These are phyloP conservation scores for Pholiota molesta DNA, from an alignment of 768 basidiomycete genomes.

Conservation along the genomic window DNA sequence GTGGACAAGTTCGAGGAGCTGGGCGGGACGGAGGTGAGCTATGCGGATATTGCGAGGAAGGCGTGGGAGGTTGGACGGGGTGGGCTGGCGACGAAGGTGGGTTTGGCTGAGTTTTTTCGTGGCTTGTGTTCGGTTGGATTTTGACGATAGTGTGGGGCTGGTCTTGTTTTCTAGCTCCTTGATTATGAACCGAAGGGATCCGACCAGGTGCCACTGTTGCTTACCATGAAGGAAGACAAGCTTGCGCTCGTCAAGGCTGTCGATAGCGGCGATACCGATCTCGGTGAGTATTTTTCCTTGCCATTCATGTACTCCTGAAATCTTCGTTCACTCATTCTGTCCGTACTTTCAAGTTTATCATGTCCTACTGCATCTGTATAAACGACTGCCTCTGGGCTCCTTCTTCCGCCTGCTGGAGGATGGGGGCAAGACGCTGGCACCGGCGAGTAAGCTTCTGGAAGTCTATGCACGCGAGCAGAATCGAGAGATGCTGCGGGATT, in stretches of 20 bases:
- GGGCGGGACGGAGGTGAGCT: slow-evolving; percentile 80
- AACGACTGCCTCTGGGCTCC: slow-evolving; percentile 80
- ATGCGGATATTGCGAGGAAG: slow-evolving; percentile 91
- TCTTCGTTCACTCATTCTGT: slow-evolving; percentile 3
- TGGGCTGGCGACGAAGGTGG: slow-evolving; percentile 82
- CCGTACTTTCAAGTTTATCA: slow-evolving; percentile 75
- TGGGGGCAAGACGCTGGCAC: slow-evolving; percentile 71
- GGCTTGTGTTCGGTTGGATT: slow-evolving; percentile 1
- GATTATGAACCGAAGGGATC: slow-evolving; percentile 88
- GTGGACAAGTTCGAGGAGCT: slow-evolving; percentile 89
- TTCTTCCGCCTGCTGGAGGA: slow-evolving; percentile 97
- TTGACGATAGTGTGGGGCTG: background rate
- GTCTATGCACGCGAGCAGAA: slow-evolving; percentile 92
- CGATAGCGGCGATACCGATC: slow-evolving; percentile 93
- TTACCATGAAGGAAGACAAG: slow-evolving; percentile 93
- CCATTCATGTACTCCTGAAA: background rate
- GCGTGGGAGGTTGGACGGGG: slow-evolving; percentile 90
- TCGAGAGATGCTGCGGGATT: slow-evolving; percentile 90
- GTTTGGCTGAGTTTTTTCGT: background rate
- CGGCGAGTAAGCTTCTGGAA: slow-evolving; percentile 81
- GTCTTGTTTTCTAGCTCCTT: slow-evolving; percentile 58
- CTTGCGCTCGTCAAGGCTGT: slow-evolving; percentile 88
- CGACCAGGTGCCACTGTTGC: slow-evolving; percentile 90
- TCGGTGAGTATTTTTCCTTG: slow-evolving; percentile 55
- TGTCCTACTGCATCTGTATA: slow-evolving; percentile 86